phyloP scores from a whole-genome alignment of 805 yeast species.

The Barnettozyma sp. region DNA sequence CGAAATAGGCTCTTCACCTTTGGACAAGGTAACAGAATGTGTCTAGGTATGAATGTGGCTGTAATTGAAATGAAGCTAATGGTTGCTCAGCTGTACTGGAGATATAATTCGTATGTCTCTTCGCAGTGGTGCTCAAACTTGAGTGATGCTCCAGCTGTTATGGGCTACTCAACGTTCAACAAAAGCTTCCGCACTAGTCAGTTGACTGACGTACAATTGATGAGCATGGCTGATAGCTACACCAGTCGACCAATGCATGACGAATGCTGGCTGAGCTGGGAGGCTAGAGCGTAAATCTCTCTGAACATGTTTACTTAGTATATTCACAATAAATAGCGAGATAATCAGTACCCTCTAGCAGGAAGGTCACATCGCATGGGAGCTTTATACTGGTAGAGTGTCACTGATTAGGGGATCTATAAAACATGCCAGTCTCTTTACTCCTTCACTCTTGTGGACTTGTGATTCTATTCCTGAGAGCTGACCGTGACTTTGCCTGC shows the following conservation, averaged over 20 bases:
- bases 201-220: slow-evolving; percentile 37
- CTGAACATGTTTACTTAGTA: background rate
- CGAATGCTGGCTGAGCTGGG: slow-evolving; percentile 40
- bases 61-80: slow-evolving; percentile 56
- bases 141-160: slow-evolving; percentile 19
- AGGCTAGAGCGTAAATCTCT: background rate
- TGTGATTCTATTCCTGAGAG: no score
- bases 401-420: no score
- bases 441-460: no score
- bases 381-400: no score
- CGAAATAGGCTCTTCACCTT: slow-evolving; percentile 55
- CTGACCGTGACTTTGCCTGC: no score
- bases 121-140: slow-evolving; percentile 37
- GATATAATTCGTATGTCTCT: slow-evolving; percentile 35
- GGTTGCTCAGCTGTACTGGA: slow-evolving; percentile 46
- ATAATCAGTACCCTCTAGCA: no score
- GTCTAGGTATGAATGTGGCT: slow-evolving; percentile 66
- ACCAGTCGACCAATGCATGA: slow-evolving; percentile 46
- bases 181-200: slow-evolving; percentile 6
- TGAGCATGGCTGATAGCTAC: slow-evolving; percentile 52
- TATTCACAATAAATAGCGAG: no score
- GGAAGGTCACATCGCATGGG: no score
- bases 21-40: slow-evolving; percentile 70
- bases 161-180: slow-evolving; percentile 20
- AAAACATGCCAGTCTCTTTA: no score